Evolutionary conservation across 148 eudicot species (phyloP), one percentile per base, ranked within the genome.

Genomic region (Fagopyrum tataricum): DNA sequence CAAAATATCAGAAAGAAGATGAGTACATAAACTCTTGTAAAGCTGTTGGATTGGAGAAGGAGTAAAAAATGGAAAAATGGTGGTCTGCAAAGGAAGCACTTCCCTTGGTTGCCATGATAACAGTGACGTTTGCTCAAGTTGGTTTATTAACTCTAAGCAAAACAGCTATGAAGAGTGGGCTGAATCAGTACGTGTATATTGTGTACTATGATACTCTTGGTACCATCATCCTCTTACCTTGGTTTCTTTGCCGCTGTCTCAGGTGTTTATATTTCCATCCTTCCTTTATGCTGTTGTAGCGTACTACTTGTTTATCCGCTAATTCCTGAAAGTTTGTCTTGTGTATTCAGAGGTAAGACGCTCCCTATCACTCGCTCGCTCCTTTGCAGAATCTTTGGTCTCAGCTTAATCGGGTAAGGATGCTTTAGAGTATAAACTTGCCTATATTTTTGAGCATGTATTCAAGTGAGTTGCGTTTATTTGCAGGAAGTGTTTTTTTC

Each of bases 401-500:
- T 56, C 31, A 56, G 64, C 64, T 23, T 56, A 7, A 21, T 56
- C 9, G 64, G 64, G 64, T 56, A 56, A 56, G 13, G n/a, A n/a
- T 53, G 7, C 1, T 4, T 18, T 26, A 23, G 2, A 0, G n/a
- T 18, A 4, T 13, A 11, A 2, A 26, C 31, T 2, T 2, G 1
- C 2, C 31, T 26, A 26, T 2, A 26, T 1, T 26, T 26, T 31
- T 31, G 1, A 31, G 37, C 37, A 31, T 0, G 0, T 31, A 3
- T 31, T 31, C 2, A 31, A 31, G 2, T 31, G 37, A 31, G 0
- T 3, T 3, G 37, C 37, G 37, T 31, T 56, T 23, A 7, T 7
- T 23, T 56, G 64, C 64, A 56, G 64, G 37, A 56, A 56, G 64
- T 56, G 64, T 56, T 56, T 56, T 31, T 56, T 8, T 56, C 64